Conservation (phyloP, 306 rosid genomes). For the Ormosia semicastrata region DNA sequence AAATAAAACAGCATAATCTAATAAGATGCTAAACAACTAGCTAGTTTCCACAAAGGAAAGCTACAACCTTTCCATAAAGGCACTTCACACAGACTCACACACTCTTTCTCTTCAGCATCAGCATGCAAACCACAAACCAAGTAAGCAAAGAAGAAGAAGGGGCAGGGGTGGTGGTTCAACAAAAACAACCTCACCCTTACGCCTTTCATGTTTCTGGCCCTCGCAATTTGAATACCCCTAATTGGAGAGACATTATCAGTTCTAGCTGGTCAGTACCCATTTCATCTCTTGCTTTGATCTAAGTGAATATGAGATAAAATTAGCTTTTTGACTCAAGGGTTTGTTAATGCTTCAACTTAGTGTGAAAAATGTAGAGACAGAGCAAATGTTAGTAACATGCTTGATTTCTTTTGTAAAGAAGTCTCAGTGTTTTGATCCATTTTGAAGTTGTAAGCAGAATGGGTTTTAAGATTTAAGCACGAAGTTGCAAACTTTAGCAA, state of each 20-base stretch:
- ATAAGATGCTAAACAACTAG: slow-evolving; percentile 37
- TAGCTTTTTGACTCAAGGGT: background rate
- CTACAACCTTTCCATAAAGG: background rate
- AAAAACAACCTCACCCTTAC: slow-evolving; percentile 62
- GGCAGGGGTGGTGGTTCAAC: background rate
- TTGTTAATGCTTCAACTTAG: background rate
- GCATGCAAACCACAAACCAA: slow-evolving; percentile 32
- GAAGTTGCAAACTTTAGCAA: slow-evolving; percentile 6
- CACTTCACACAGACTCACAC: background rate
- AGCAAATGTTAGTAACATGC: background rate
- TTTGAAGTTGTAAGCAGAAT: too few species aligned
- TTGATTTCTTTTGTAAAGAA: background rate
- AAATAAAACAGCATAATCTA: background rate
- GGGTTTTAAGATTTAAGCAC: background rate
- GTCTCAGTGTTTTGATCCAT: background rate
- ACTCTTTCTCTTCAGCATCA: background rate
- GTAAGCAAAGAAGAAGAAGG: slow-evolving; percentile 10
- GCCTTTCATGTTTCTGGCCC: slow-evolving; percentile 95
- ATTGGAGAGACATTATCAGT: slow-evolving; percentile 85
- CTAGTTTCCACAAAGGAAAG: slow-evolving; percentile 30
- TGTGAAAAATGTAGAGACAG: background rate
- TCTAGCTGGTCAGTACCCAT: slow-evolving; percentile 80
- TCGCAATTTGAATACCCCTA: slow-evolving; percentile 69
- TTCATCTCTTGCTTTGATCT: background rate
- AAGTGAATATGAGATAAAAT: background rate